phyloP scores from a whole-genome alignment of 2,329 filamentous ascomycete genomes.

The Colletotrichum limetticola region DNA sequence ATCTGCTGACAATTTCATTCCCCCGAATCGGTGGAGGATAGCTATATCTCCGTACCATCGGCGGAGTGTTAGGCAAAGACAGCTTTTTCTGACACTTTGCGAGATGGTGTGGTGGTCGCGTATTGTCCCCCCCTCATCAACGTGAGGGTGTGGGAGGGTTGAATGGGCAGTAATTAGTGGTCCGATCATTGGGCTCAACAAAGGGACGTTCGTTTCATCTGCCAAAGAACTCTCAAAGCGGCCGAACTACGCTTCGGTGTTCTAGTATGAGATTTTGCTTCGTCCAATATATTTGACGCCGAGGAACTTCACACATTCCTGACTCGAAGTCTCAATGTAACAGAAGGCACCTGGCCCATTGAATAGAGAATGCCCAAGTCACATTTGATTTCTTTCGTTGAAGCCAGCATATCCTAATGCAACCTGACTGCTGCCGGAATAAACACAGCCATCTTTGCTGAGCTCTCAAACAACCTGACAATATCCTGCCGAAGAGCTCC shows the following conservation, averaged over 20 bases:
- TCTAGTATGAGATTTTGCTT: background rate
- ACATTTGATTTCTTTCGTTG: too few species aligned
- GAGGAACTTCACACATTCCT: background rate
- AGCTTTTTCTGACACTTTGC: background rate
- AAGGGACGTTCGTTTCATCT: background rate
- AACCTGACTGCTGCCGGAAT: background rate
- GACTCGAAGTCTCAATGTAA: background rate
- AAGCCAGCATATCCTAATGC: background rate
- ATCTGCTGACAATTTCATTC: background rate
- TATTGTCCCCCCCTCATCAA: background rate
- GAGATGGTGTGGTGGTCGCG: background rate
- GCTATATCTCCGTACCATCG: background rate
- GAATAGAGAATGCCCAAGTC: too few species aligned
- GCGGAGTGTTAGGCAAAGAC: background rate
- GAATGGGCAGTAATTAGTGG: background rate
- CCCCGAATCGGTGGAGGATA: background rate
- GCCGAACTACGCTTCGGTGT: background rate
- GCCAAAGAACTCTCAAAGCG: background rate
- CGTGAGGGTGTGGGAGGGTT: background rate
- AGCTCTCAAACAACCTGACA: background rate
- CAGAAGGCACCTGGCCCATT: too few species aligned
- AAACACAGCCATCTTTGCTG: background rate
- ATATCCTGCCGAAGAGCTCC: background rate
- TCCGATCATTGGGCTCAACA: background rate
- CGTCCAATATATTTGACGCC: background rate